phyloP scores from a whole-genome alignment of 1,284 basidiomycete species.

The Malassezia cuniculi region DNA sequence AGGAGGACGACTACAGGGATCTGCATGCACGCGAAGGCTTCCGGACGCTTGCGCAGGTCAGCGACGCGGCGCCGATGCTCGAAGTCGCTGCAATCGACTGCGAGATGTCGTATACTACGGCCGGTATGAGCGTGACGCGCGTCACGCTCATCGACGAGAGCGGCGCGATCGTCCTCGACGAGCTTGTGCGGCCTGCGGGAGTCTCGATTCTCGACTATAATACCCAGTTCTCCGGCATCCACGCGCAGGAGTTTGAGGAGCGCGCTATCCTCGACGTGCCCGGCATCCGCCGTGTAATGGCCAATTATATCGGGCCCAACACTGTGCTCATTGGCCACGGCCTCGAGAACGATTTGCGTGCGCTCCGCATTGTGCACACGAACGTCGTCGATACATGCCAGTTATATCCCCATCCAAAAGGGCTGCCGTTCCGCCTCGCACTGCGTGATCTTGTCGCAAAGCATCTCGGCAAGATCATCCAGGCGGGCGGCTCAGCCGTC shows the following conservation, averaged over 20 bases:
- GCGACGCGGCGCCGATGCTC: conserved; percentile 7
- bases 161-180: conserved; percentile 30
- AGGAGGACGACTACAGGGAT: conserved; percentile 23
- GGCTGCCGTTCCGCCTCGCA: conserved; percentile 34
- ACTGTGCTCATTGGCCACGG: conserved; percentile 40
- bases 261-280: conserved; percentile 22
- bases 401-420: conserved; percentile 32
- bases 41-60: conserved; percentile 14
- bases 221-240: conserved; percentile 39
- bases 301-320: conserved; percentile 22
- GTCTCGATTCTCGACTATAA: conserved; percentile 32
- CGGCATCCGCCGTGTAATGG: conserved; percentile 20
- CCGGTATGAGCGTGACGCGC: conserved; percentile 32
- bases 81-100: conserved; percentile 38
- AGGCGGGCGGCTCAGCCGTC: conserved; percentile 20
- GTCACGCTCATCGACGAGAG: conserved; percentile 35
- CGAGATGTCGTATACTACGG: conserved; percentile 39
- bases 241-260: conserved; percentile 19
- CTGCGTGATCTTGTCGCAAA: conserved; percentile 28
- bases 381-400: conserved; percentile 33
- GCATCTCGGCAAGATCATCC: conserved; percentile 35
- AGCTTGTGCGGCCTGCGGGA: conserved; percentile 22
- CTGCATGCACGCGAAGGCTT: conserved; percentile 33
- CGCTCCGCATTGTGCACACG: conserved; percentile 30
- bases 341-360: conserved; percentile 37